Evolutionary conservation across 2,329 filamentous ascomycete genomes (phyloP).

Genomic region (Fusarium poae): DNA sequence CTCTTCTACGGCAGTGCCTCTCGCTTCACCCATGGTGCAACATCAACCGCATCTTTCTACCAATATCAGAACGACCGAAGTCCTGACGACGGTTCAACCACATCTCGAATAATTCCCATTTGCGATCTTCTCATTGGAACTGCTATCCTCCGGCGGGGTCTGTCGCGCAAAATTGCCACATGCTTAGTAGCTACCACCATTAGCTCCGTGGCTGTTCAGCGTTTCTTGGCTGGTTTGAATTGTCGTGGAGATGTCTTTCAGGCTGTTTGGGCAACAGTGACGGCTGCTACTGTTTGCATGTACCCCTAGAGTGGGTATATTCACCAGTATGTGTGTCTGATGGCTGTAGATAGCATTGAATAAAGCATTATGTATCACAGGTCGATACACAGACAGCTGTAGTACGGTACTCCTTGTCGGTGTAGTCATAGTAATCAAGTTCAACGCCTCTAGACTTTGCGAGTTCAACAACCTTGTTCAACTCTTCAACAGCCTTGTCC

Average conservation of each 20-base stretch:
- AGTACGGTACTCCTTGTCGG: too few relatives aligned
- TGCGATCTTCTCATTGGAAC: conserved; percentile 20
- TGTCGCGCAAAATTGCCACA: conserved; percentile 15
- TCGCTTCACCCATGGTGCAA: conserved; percentile 30
- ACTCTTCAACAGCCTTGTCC: too few relatives aligned
- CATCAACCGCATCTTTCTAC: conserved; percentile 27
- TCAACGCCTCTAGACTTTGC: neutral
- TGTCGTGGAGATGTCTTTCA: conserved; percentile 19
- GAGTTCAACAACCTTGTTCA: too few relatives aligned
- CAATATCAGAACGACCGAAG: conserved; percentile 27
- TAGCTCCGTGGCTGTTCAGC: conserved; percentile 13
- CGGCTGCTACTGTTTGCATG: neutral
- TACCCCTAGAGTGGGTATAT: neutral
- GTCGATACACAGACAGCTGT: too few relatives aligned
- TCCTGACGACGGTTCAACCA: conserved; percentile 20
- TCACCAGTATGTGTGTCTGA: neutral
- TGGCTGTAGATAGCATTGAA: too few relatives aligned
- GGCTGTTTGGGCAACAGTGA: conserved; percentile 20
- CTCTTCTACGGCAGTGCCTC: conserved; percentile 40
- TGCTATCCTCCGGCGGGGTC: conserved; percentile 6
- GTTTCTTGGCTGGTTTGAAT: conserved; percentile 4
- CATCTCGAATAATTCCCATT: conserved; percentile 19
- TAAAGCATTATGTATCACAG: too few relatives aligned
- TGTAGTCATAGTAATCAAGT: neutral
- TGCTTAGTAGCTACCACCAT: conserved; percentile 35